Base-by-base conservation (phyloP, 352 stramenopile species). In the Phytophthora litchii region DNA sequence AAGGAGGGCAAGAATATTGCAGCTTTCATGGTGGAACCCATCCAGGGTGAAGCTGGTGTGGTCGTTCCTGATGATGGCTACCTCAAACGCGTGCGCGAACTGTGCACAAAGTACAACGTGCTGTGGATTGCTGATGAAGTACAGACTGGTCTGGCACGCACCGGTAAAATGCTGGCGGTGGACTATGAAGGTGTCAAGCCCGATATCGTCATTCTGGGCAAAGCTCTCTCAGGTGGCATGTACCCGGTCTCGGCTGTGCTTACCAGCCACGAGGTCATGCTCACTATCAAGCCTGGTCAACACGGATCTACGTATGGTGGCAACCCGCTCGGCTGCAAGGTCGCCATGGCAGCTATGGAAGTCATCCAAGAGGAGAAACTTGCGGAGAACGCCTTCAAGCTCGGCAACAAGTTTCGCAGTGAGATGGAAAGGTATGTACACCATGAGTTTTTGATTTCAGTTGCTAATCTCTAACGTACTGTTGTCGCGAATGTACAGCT, bases 41-140 rank as follows among this genome's bases (percentile, higher is more conserved):
- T 99, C 70, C 97, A 99, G 57, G 97, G 97, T 56, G 97, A 99
- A 71, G 97, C 97, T 47, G 97, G 97, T 41, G 97, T 99, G 25
- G 94, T 99, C 10, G 97, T 99, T 16, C 97, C 97, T 1, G 62
- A 94, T 50, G 96, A 99, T 64, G 96, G 95, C 14, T 99, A 99
- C 80, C 86, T 99, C 64, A 82, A 82, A 46, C 76, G 80, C 25
- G 84, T 96, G 43, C 85, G 86, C 9, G 82, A 93, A 56, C 68
- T 99, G 19, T 99, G 97, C 72, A 83, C 94, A 61, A 96, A 99
- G 78, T 82, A 99, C 91, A 99, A 99, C 72, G 84, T 99, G n/a
- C 83, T 99, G 16, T 89, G 98, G 75, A 99, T 99, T 71, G 96
- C 94, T 17, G 97, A 99, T 80, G 97, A 99, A 78, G 97, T 99